Percentiles rank a stretch among this genome's conserved stretches.
Conservation (phyloP, 495 filamentous ascomycete genomes). For the Xylaria grammica region DNA sequence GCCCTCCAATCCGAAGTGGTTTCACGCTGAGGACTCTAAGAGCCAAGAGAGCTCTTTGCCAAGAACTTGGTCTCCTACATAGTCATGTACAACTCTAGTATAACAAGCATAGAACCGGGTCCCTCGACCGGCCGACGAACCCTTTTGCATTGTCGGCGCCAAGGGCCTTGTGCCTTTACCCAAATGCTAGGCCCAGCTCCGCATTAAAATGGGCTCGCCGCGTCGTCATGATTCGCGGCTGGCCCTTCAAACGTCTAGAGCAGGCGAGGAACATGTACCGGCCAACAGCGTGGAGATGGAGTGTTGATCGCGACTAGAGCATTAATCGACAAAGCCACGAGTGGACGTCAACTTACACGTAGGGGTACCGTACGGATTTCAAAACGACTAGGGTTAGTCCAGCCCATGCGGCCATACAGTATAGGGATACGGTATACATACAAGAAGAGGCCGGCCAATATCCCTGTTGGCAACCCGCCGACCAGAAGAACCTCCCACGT, state of each 20-base stretch:
- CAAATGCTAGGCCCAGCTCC: constrained; percentile 4
- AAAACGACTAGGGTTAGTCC: background rate
- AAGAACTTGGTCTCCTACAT: background rate
- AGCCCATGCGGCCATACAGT: background rate
- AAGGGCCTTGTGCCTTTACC: background rate
- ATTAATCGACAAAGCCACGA: constrained; percentile 1
- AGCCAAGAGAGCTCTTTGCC: background rate
- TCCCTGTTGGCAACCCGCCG: background rate
- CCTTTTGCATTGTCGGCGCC: background rate
- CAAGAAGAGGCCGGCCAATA: background rate
- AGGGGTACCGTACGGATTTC: background rate
- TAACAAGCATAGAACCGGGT: background rate
- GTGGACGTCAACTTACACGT: background rate
- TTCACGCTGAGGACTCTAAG: background rate
- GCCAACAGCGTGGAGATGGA: background rate
- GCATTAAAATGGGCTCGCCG: constrained; percentile 8
- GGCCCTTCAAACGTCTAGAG: background rate
- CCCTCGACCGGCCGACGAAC: background rate
- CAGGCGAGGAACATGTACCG: background rate
- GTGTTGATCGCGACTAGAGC: background rate
- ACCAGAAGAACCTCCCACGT: constrained; percentile 3
- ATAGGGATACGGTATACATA: background rate
- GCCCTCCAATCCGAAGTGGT: background rate
- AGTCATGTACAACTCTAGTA: background rate
- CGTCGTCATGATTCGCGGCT: constrained; percentile 11